Base-by-base conservation (phyloP, 2,329 filamentous ascomycete genomes). In the Exophiala alcalophila region DNA sequence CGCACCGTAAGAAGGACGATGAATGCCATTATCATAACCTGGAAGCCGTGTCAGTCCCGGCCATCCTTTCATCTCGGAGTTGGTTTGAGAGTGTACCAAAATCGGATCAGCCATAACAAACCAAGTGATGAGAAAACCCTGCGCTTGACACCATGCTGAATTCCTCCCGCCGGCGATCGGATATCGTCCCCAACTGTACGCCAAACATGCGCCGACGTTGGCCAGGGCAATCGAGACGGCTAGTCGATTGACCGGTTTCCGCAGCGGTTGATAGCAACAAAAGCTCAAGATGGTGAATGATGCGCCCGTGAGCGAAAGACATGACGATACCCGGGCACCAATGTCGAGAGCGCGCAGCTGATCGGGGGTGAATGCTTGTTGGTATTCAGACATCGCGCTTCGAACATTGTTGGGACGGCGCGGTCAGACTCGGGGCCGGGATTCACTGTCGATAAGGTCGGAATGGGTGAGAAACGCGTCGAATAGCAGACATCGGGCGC, bases 41-140 rank as follows among this genome's bases (percentile, higher is more conserved):
- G 20, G 14, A 29, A 27, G n/a, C 19, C 3, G 3, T 4, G 14
- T 45, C 21, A 45, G 35, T 14, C 11, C 9, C 5, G 8, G 7
- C n/a, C 15, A 26, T 9, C 15, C 5, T 10, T 12, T 21, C 10
- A 8, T 23, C 3, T 20, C 19, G 18, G 12, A 4, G 20, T 18
- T 6, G 31, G 2, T 24, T 3, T 4, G 15, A 24, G 3, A 19
- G 9, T 29, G 16, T 47, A 50, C 47, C 35, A 50, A 25, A 4
- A 50, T 21, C 10, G 47, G 47, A 32, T 50, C 47, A 9, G 47
- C 40, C 47, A 50, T 50, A 2, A 50, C 47, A 47, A 50, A 50
- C 47, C 47, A 50, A 18, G 40, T 43, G 14, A 50, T 47, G 7
- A 50, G 43, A n/a, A 50, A 31, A 0, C 39, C 47, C 28, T 50